Conservation (phyloP, 495 filamentous ascomycete species). For the Aspergillus sclerotiicarbonarius region DNA sequence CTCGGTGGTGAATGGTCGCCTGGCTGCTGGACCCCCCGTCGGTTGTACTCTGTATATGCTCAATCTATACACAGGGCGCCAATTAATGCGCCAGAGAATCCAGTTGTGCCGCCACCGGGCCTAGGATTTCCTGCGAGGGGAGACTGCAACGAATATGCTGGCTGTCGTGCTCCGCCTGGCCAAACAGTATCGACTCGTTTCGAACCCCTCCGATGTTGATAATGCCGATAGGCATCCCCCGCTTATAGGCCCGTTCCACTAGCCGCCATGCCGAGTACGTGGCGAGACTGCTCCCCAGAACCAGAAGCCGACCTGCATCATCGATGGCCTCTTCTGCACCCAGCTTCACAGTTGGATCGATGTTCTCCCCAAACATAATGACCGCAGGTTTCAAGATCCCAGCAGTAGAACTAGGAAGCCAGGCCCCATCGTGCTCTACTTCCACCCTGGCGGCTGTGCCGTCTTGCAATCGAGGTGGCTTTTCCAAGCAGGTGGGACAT, state of each 20-base stretch:
- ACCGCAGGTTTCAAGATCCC: slow-evolving; percentile 90
- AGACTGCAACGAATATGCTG: slow-evolving; percentile 41
- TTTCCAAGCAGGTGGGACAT: slow-evolving; percentile 74
- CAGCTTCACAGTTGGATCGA: slow-evolving; percentile 60
- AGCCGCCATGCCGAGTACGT: slow-evolving; percentile 94
- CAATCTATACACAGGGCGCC: not conserved
- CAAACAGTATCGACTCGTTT: slow-evolving; percentile 71
- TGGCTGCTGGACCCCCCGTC: no score
- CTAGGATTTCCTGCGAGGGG: slow-evolving; percentile 36
- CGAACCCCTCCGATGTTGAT: slow-evolving; percentile 81
- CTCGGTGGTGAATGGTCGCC: no score
- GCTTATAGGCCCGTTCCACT: slow-evolving; percentile 75
- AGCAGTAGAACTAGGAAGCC: slow-evolving; percentile 62
- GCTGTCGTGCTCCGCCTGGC: slow-evolving; percentile 29
- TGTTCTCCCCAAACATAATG: slow-evolving; percentile 93
- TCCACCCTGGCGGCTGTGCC: slow-evolving; percentile 58
- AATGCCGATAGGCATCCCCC: slow-evolving; percentile 80
- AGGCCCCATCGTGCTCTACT: slow-evolving; percentile 80
- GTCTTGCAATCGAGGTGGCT: slow-evolving; percentile 59
- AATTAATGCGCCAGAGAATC: slow-evolving; percentile 16
- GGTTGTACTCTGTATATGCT: no score
- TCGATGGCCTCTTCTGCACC: slow-evolving; percentile 82
- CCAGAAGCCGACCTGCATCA: slow-evolving; percentile 66
- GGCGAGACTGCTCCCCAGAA: slow-evolving; percentile 85
- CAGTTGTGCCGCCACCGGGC: slow-evolving; percentile 33